Conservation (phyloP, 352 stramenopile genomes). For the Elongisporangium undulatum region DNA sequence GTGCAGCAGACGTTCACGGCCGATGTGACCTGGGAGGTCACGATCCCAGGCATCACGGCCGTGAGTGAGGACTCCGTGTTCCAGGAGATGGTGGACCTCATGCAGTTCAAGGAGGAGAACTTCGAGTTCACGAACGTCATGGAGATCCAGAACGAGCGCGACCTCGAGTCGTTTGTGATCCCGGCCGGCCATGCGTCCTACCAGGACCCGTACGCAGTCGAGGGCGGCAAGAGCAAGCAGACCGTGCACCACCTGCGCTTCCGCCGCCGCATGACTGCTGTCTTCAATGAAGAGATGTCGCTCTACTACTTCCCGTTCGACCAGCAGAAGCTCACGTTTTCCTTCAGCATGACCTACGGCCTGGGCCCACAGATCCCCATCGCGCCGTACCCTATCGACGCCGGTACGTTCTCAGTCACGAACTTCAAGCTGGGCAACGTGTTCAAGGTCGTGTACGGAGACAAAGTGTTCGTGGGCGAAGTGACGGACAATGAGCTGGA, state of each 20-base stretch:
- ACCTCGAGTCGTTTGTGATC: slow-evolving; percentile 4
- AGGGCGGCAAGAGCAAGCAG: background rate
- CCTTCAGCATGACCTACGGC: slow-evolving; percentile 13
- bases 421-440: slow-evolving; percentile 27
- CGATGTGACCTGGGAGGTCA: slow-evolving; percentile 17
- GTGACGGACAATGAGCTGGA: slow-evolving; percentile 11
- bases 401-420: slow-evolving; percentile 16
- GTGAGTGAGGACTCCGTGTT: slow-evolving; percentile 9
- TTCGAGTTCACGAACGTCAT: slow-evolving; percentile 15
- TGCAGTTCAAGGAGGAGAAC: slow-evolving; percentile 10
- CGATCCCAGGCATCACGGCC: slow-evolving; percentile 10
- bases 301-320: slow-evolving; percentile 33
- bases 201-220: background rate
- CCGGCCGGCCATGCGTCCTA: background rate
- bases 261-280: slow-evolving; percentile 15
- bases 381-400: slow-evolving; percentile 9
- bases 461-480: slow-evolving; percentile 23
- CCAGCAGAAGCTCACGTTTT: slow-evolving; percentile 28
- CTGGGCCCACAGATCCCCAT: slow-evolving; percentile 11
- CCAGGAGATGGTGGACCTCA: slow-evolving; percentile 4
- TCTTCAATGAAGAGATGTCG: slow-evolving; percentile 31
- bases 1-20: slow-evolving; percentile 16
- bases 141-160: slow-evolving; percentile 2
- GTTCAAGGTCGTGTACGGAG: slow-evolving; percentile 21
- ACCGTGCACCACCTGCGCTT: slow-evolving; percentile 11